Evolutionary conservation across 2,329 filamentous ascomycete species (phyloP), one percentile per base, ranked within the genome.

Genomic region (Pseudopyrenochaeta lycopersici): DNA sequence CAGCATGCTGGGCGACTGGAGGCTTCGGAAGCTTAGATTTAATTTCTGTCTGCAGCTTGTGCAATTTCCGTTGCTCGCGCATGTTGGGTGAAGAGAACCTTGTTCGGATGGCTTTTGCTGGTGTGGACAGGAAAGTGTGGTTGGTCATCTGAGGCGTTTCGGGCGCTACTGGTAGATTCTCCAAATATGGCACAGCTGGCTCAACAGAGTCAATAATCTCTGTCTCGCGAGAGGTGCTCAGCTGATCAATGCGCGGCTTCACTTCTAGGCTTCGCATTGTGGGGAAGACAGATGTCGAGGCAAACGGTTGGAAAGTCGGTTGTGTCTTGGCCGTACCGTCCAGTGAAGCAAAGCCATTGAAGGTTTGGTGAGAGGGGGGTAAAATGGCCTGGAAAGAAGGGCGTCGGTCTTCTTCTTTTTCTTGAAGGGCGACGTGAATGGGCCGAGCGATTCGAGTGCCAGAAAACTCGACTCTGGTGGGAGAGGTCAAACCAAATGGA

Each of bases 391-490:
- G 73, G 48, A 74, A 73, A 2, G 72, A 72, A n/a, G 68, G 72
- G 4, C 68, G 66, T 40, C 70, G 67, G 39, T 63, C 57, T 41
- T 74, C 71, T 3, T 67, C 63, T 21, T 42, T 32, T n/a, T 60
- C 50, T 15, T 60, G 58, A 12, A 63, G 54, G 23, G 58, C 56
- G 15, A 61, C 45, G 9, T 69, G 41, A 7, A 46, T 62, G 4
- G 56, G 47, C 12, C 54, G 48, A 10, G 66, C 69, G 39, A 75
- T 74, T 14, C 64, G 58, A 49, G 65, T 68, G 15, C 54, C 62
- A 18, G 65, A 61, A 52, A 79, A 81, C 15, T 80, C 78, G 21
- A 76, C 77, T 33, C 73, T 68, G 9, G 73, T 78, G 14, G 76
- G 76, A 35, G 75, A 77, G 23, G 75, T 70, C 12, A 77, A 31